Base-by-base conservation (phyloP, 2,329 filamentous ascomycete genomes). In the Arthrobotrys musiformis region DNA sequence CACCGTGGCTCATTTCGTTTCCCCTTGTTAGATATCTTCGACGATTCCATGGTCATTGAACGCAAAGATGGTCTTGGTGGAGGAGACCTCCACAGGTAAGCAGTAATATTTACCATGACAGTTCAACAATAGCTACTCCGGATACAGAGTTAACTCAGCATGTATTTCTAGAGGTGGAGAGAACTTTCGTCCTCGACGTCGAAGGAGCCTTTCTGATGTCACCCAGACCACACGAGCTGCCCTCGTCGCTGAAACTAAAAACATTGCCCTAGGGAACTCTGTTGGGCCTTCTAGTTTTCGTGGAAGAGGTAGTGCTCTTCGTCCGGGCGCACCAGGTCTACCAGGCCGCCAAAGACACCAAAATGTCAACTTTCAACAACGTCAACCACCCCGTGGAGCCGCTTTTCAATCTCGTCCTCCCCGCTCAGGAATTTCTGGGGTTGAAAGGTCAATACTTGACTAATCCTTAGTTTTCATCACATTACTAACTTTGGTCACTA, bases 41-140 rank as follows among this genome's bases (percentile, higher is more conserved):
- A 77, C 33, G 42, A 70, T 11, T 37, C n/a, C n/a, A 37, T 61
- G 24, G 50, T 19, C 11, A 46, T 62, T 2, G 58, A 58, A 15
- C 33, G 66, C 7, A 42, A 61, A 7, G 73, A 77, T 19, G 73
- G 73, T 6, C 40, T 77, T 28, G 73, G 73, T 24, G 66, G 13
- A 35, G 73, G 73, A 19, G 73, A 70, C 4, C 50, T 77, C 17
- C 66, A 77, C 52, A 66, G 73, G 73, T 77, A 19, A 35, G 66
- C 8, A 19, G 13, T 28, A 5, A 30, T n/a, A 11, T 19, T 13
- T 17, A 24, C 11, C 8, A 4, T 8, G 11, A 40, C 7, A 1
- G 13, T n/a, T 26, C 19, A 2, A 24, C 5, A 52, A 22, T 8
- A 7, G n/a, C 17, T 2, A 22, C 26, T 35, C 13, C 19, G 26